Conservation (phyloP, 345 rosid genomes). For the Trapa incisa region DNA sequence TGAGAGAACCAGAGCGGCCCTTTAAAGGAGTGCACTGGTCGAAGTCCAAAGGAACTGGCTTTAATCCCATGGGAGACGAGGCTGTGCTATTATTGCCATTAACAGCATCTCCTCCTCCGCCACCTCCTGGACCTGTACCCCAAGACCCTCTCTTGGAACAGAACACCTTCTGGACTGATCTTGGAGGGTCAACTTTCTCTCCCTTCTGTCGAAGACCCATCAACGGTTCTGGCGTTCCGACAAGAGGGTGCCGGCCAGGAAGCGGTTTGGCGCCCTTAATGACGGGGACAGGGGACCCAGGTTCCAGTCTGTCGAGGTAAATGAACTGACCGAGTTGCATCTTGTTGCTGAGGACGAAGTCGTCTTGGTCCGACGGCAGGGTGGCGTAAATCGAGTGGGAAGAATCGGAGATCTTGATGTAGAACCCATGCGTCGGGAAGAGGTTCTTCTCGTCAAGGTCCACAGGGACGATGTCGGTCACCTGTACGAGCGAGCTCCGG, state of each 20-base stretch:
- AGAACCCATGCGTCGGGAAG: constrained; percentile 82
- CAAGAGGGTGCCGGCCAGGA: constrained; percentile 80
- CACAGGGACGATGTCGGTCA: constrained; percentile 85
- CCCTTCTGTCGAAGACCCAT: constrained; percentile 51
- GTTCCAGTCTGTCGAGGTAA: constrained; percentile 72
- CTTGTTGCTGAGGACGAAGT: constrained; percentile 67
- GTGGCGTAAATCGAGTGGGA: constrained; percentile 82
- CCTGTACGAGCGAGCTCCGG: constrained; percentile 78
- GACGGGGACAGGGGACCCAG: constrained; percentile 90
- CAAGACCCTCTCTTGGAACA: constrained; percentile 73
- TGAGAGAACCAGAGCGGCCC: constrained; percentile 20
- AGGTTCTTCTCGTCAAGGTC: constrained; percentile 92
- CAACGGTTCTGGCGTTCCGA: constrained; percentile 82
- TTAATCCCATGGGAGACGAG: constrained; percentile 53
- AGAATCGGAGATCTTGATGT: constrained; percentile 84
- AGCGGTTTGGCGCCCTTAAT: constrained; percentile 69
- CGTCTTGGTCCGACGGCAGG: constrained; percentile 81
- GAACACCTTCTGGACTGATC: constrained; percentile 19
- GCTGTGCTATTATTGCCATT: constrained; percentile 1
- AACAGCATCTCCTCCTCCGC: constrained; percentile 2
- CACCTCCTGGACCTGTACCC: constrained; percentile 37
- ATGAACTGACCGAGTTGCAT: constrained; percentile 95
- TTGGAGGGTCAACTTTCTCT: constrained; percentile 24
- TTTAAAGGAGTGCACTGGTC: constrained; percentile 80
- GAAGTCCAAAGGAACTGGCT: constrained; percentile 77